Base-by-base conservation (phyloP, 169 alveolate genomes). In the Plasmodium sp. region DNA sequence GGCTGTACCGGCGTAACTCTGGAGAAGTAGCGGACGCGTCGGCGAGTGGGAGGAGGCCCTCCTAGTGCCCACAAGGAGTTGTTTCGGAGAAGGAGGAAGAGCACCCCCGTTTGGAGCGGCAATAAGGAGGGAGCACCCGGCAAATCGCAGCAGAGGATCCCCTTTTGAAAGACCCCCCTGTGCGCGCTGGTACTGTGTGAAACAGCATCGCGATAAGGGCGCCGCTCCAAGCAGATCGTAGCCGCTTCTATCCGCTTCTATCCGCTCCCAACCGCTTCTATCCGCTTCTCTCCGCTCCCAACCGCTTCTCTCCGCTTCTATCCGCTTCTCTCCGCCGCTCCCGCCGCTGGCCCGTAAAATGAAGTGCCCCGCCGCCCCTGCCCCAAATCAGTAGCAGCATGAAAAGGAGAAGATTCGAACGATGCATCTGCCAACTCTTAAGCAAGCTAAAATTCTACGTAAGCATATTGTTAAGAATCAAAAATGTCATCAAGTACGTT, bases 371-470 rank as follows among this genome's bases (percentile, higher is more conserved):
- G 10, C 7, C 31, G 75, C 31, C 36, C 31, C 3, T 62, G 1
- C 14, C 31, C n/a, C 33, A 56, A 0, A 81, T 43, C 9, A 83
- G 75, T 14, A 85, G 22, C 18, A 85, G 85, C 54, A 74, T 85
- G 81, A 85, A 74, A 85, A 74, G 71, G 82, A 85, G 77, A 85
- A 85, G 39, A 16, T 16, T 85, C 31, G 79, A 48, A 85, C 36
- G 84, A 85, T 85, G 93, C 58, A 74, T 85, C 81, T 85, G 36
- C 36, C 84, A 85, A 34, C 9, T 85, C 39, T 73, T 85, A 34
- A 85, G 56, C 85, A 85, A 41, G 74, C 2, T 85, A 73, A 75
- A 74, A 85, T 18, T 85, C 9, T 54, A 85, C 74, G 7, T 73
- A 54, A 48, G 33, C 41, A 75, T 85, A 85, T 85, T 84, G 93